These are phyloP conservation scores for Tricholoma bakamatsutake DNA, from an alignment of 768 basidiomycete genomes.

Conservation along the genomic window DNA sequence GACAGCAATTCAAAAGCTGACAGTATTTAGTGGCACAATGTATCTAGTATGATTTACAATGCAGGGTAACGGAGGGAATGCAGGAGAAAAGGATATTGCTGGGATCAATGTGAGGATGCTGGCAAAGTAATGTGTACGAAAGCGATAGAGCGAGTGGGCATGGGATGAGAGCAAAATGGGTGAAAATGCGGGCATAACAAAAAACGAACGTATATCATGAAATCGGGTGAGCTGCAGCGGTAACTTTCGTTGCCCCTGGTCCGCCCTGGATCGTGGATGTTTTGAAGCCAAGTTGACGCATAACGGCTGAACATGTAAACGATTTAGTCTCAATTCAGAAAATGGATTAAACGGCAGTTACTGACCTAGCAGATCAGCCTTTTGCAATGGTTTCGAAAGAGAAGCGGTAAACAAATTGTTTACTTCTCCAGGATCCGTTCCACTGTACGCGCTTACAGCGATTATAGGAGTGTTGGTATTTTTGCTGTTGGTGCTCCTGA, in stretches of 20 bases:
- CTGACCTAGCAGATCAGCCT: slow-evolving; percentile 69
- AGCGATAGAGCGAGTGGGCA: slow-evolving; percentile 27
- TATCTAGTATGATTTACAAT: slow-evolving; percentile 44
- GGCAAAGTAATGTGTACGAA: slow-evolving; percentile 28
- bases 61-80: slow-evolving; percentile 26
- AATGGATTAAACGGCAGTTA: slow-evolving; percentile 2
- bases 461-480: slow-evolving; percentile 92
- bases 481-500: slow-evolving; percentile 94
- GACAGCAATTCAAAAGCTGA: slow-evolving; percentile 1
- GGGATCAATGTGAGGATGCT: slow-evolving; percentile 29
- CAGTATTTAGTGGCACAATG: slow-evolving; percentile 23
- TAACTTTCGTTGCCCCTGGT: slow-evolving; percentile 45
- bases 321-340: slow-evolving; percentile 5
- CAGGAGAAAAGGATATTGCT: slow-evolving; percentile 28
- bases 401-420: slow-evolving; percentile 75
- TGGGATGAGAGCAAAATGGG: slow-evolving; percentile 25
- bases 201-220: slow-evolving; percentile 28
- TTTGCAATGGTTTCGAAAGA: slow-evolving; percentile 85
- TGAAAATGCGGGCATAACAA: slow-evolving; percentile 21
- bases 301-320: slow-evolving; percentile 34
- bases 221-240: slow-evolving; percentile 29
- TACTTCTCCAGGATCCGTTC: slow-evolving; percentile 55
- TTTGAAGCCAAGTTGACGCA: slow-evolving; percentile 90
- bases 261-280: slow-evolving; percentile 66
- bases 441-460: slow-evolving; percentile 85